Base-by-base conservation (phyloP, 2,329 filamentous ascomycete genomes). In the Neospermospora avenae region DNA sequence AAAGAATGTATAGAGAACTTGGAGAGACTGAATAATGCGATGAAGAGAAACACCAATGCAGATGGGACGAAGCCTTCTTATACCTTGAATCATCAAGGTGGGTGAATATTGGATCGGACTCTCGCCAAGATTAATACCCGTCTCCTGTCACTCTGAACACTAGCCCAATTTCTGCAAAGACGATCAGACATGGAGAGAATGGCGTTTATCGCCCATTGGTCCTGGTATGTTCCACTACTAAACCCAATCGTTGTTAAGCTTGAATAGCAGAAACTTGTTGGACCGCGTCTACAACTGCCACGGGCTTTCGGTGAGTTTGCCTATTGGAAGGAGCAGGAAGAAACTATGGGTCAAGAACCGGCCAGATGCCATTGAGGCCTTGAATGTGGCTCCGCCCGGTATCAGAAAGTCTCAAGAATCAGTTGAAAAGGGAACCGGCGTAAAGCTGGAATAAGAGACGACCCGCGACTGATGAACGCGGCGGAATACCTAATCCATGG, bases 1-100 rank as follows among this genome's bases (percentile, higher is more conserved):
- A 71, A 65, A 65, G 69, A 71, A 69, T 61, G 68, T 65, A 67
- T 65, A 66, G 61, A 45, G 62, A 66, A 65, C 45, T 60, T 61
- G 68, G 70, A 69, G 56, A 67, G 62, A 68, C 54, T 66, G 64
- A 63, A 65, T 59, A 20, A 70, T 66, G 66, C 49, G 65, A 69
- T 67, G 65, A 31, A 31, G 28, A 54, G 56, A 64, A 57, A 62
- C 58, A 46, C 28, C 55, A 52, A 41, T 55, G 37, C 49, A 54
- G 53, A 63, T 61, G 52, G 56, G 59, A 35, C 28, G 37, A 46
- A 31, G 16, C 58, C 48, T 16, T 55, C 59, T 66, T 70, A 69
- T 71, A 71, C 55, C 44, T 63, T 61, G 64, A 65, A 65, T 62
- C 53, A 57, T 61, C 24, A 20, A 56, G 34, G 39, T 41, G 25